Evolutionary conservation across 2,329 filamentous ascomycete genomes (phyloP).

Genomic region (Stagonosporopsis rhizophila): DNA sequence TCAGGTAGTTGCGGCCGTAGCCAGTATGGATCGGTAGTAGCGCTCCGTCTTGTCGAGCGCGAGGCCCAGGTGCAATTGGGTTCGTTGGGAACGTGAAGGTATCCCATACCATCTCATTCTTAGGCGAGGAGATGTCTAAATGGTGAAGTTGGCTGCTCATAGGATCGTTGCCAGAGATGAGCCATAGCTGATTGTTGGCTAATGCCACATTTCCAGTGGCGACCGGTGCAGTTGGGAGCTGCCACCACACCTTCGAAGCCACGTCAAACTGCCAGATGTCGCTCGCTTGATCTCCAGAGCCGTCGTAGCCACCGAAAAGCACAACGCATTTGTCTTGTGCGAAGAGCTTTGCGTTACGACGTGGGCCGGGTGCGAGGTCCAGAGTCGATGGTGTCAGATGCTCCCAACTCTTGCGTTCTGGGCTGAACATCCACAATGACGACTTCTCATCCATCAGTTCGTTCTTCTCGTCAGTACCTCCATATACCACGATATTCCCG

Average conservation of each 20-base stretch:
- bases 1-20: slow-evolving; percentile 54
- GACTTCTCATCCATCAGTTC: slow-evolving; percentile 46
- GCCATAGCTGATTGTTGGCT: slow-evolving; percentile 48
- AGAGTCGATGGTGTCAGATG: slow-evolving; percentile 24
- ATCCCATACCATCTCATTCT: slow-evolving; percentile 45
- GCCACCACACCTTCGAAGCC: slow-evolving; percentile 31
- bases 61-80: slow-evolving; percentile 52
- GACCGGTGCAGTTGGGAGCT: slow-evolving; percentile 36
- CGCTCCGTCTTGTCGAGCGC: slow-evolving; percentile 48
- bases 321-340: slow-evolving; percentile 29
- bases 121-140: slow-evolving; percentile 29
- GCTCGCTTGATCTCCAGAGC: slow-evolving; percentile 31
- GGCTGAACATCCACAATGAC: slow-evolving; percentile 53
- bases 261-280: slow-evolving; percentile 39
- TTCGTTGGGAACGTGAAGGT: slow-evolving; percentile 53
- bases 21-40: slow-evolving; percentile 53
- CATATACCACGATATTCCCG: slow-evolving; percentile 50
- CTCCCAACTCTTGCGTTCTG: slow-evolving; percentile 38
- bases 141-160: slow-evolving; percentile 41
- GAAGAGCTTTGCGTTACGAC: slow-evolving; percentile 31
- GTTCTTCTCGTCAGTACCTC: slow-evolving; percentile 45
- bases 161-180: slow-evolving; percentile 47
- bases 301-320: slow-evolving; percentile 38
- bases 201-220: slow-evolving; percentile 47
- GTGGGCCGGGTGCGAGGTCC: slow-evolving; percentile 29